Base-by-base conservation (phyloP, 768 basidiomycete species). In the Rhodotorula diobovata region DNA sequence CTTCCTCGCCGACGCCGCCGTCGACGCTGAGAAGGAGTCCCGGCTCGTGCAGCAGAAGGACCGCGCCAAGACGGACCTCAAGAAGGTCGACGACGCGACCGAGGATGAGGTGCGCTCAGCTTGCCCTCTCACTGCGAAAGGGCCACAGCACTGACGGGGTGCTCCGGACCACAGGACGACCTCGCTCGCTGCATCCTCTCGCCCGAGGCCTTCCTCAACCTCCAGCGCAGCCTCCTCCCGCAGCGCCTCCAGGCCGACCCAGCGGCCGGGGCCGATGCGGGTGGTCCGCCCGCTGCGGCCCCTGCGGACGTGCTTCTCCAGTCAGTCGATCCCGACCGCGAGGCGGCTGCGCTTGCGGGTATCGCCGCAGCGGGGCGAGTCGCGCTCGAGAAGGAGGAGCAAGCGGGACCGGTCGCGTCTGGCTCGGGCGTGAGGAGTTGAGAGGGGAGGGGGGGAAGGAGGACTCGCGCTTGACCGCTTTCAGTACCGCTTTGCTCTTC, bases 81-180 rank as follows among this genome's bases (percentile, higher is more conserved):
- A 43, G 50, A 46, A 41, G 18, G 48, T 50, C 30, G 39, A 69
- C 15, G 73, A 70, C 39, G 43, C 57, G 34, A 54, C 66, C 11
- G 68, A 74, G 15, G 68, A 67, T 18, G 72, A 73, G 64, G 68
- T 68, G 43, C 25, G 71, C 32, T 21, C 15, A 30, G 30, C 12
- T 7, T 10, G 2, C n/a, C 34, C 35, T 34, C 32, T 25, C 15
- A 28, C 30, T 4, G 10, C 8, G 9, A 28, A 6, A 8, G 39
- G 39, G 39, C 8, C 15, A 4, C n/a, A 9, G 43, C 6, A 16
- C 32, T 16, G 45, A 48, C 37, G n/a, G 30, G 50, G 1, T 28
- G 5, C 16, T 7, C 50, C 12, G 4, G 32, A n/a, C 28, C 7
- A 15, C 67, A 73, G 72, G 68, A 70, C 59, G 73, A 70, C 16